Evolutionary conservation across 495 filamentous ascomycete species (phyloP).

Genomic region (Bacidia rubella): DNA sequence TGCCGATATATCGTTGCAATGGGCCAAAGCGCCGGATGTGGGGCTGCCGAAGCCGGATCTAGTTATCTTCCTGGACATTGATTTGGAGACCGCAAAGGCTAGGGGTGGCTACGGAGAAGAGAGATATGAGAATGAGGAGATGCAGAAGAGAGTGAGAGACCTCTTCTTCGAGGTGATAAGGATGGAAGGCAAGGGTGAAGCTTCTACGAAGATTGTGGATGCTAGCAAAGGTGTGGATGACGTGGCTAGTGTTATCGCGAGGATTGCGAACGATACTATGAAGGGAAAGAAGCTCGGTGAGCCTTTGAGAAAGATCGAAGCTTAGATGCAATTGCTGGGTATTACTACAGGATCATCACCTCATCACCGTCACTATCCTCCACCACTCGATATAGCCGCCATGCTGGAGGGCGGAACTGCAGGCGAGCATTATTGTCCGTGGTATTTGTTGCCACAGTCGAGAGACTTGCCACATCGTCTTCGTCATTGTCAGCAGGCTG

Average conservation of each 20-base stretch:
- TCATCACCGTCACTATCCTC: conserved; percentile 52
- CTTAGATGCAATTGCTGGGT: conserved; percentile 22
- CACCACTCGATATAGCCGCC: conserved; percentile 34
- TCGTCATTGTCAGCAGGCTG: conserved; percentile 16
- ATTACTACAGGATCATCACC: conserved; percentile 34
- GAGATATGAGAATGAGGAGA: conserved; percentile 71
- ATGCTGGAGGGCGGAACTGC: conserved; percentile 10
- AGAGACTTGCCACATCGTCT: conserved; percentile 18
- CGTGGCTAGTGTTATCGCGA: conserved; percentile 45
- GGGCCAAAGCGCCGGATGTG: conserved; percentile 72
- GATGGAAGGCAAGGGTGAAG: conserved; percentile 25
- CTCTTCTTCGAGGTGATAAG: conserved; percentile 45
- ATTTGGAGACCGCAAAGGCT: conserved; percentile 52
- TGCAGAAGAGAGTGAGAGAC: conserved; percentile 68
- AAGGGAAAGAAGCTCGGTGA: conserved; percentile 25
- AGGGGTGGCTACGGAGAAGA: conserved; percentile 80
- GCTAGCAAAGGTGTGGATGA: conserved; percentile 39
- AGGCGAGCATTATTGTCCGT: conserved; percentile 17
- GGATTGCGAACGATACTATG: conserved; percentile 38
- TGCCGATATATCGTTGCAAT: conserved; percentile 51
- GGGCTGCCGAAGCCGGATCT: conserved; percentile 81
- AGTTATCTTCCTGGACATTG: conserved; percentile 74
- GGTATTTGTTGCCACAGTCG: conserved; percentile 24
- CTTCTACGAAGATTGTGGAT: conserved; percentile 34
- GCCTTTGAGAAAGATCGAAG: conserved; percentile 29